These are phyloP conservation scores for Vigna angularis DNA, from an alignment of 306 rosid species.

Conservation along the genomic window DNA sequence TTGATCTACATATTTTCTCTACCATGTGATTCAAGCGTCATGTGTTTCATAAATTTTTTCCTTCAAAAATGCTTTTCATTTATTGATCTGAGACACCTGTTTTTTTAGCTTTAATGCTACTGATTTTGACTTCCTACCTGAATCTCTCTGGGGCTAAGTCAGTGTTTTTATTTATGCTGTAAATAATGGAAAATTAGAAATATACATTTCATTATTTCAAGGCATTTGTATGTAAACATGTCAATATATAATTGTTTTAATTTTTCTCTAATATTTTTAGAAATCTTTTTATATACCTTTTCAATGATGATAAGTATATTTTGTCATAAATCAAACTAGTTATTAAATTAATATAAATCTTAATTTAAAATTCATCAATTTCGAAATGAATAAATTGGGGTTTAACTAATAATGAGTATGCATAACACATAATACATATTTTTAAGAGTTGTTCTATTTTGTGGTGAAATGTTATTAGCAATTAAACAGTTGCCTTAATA, in stretches of 20 bases:
- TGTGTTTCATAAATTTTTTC: neutral
- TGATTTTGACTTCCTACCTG: neutral
- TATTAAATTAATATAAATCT: neutral
- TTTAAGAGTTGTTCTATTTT: neutral
- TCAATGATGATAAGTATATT: neutral
- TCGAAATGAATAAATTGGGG: neutral
- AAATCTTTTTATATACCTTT: neutral
- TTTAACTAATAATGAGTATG: neutral
- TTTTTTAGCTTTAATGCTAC: neutral
- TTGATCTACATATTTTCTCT: neutral
- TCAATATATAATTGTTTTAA: neutral
- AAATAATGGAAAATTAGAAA: neutral
- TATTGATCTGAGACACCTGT: neutral
- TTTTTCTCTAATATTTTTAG: neutral
- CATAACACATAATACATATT: neutral
- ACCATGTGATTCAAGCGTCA: neutral
- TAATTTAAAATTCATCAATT: neutral
- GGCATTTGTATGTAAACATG: too few relatives aligned
- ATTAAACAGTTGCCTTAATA: neutral
- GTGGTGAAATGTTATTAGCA: neutral
- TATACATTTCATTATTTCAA: neutral
- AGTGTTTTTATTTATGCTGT: neutral
- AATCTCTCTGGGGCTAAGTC: neutral
- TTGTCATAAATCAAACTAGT: neutral
- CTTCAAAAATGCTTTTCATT: neutral